Evolutionary conservation across 768 basidiomycete genomes (phyloP).

Genomic region (Xerocomus spinulosus): DNA sequence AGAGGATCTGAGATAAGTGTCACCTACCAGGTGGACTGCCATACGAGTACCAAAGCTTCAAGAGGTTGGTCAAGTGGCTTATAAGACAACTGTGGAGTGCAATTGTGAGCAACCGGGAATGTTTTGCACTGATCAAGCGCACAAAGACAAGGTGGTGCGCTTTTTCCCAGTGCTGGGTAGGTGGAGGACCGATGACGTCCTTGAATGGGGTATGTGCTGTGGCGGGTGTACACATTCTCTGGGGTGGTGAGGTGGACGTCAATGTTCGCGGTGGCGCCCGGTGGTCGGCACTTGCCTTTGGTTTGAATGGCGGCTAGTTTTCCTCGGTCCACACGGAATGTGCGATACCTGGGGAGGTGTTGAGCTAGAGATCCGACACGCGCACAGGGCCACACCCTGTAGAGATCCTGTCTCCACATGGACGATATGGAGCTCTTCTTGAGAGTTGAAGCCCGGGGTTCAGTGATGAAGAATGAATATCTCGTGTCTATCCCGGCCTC

Average conservation of each 20-base stretch:
- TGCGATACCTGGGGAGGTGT: constrained; percentile 33
- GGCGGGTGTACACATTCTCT: constrained; percentile 41
- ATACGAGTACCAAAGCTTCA: constrained; percentile 43
- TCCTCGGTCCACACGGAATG: constrained; percentile 42
- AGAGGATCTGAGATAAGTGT: constrained; percentile 11
- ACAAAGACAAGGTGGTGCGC: constrained; percentile 49
- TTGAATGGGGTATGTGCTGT: constrained; percentile 38
- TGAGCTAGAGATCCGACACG: no score
- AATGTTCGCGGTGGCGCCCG: constrained; percentile 39
- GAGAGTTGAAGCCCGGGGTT: constrained; percentile 16
- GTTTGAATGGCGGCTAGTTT: constrained; percentile 13
- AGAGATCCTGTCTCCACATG: constrained; percentile 11
- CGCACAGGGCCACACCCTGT: constrained; percentile 19
- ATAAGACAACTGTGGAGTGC: constrained; percentile 43
- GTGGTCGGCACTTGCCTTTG: constrained; percentile 27
- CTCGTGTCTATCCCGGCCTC: neutral
- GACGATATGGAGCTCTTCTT: constrained; percentile 18
- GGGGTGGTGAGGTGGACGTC: constrained; percentile 43
- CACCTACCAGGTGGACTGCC: constrained; percentile 47
- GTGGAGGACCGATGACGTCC: constrained; percentile 48
- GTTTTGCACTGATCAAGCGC: constrained; percentile 15
- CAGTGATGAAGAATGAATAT: no score
- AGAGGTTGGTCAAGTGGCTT: constrained; percentile 46
- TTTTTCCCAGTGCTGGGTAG: constrained; percentile 46
- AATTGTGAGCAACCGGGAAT: constrained; percentile 2